Base-by-base conservation (phyloP, 2,329 filamentous ascomycete genomes). In the Clarireedia paspali region DNA sequence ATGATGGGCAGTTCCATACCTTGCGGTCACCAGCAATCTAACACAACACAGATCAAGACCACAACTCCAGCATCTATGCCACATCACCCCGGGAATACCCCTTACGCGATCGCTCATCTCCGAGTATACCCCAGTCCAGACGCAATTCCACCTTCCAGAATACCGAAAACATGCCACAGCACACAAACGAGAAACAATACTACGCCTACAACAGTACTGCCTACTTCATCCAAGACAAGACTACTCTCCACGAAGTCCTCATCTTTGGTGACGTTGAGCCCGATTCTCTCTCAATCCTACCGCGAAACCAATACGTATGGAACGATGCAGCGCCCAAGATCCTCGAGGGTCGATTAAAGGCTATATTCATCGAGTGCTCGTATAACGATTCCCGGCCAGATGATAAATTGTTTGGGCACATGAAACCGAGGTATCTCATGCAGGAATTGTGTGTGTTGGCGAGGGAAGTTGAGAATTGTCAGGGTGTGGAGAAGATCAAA, bases 251-350 rank as follows among this genome's bases (percentile, higher is more conserved):
- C 34, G 92, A 99, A 71, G 82, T 97, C 2, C 81, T 99, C 58
- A 88, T 99, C 49, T 97, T 96, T 68, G 94, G 94, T 17, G 94
- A 99, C 63, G 89, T 97, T 39, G 94, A 99, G 68, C 91, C 94
- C 0, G 94, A 99, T 70, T 86, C 84, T 7, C 73, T 97, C 26
- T 95, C 90, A 0, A 72, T 92, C 2, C 86, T 82, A 1, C 91
- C 92, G 1, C 84, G 91, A 24, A 97, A 94, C 62, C 74, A 79
- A n/a, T 76, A 77, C 14, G 83, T 99, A 14, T 99, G 94, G 94
- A 80, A 83, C 62, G 88, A 94, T 66, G 92, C 92, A 0, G 92
- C 91, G 0, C 87, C 87, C 7, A 96, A 95, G 68, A 84, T 99
- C 26, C 87, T 78, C 0, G 73, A 77, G 0, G 89, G 89, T 1